phyloP scores from a whole-genome alignment of 2,329 filamentous ascomycete species.

The Colletotrichum falcatum region DNA sequence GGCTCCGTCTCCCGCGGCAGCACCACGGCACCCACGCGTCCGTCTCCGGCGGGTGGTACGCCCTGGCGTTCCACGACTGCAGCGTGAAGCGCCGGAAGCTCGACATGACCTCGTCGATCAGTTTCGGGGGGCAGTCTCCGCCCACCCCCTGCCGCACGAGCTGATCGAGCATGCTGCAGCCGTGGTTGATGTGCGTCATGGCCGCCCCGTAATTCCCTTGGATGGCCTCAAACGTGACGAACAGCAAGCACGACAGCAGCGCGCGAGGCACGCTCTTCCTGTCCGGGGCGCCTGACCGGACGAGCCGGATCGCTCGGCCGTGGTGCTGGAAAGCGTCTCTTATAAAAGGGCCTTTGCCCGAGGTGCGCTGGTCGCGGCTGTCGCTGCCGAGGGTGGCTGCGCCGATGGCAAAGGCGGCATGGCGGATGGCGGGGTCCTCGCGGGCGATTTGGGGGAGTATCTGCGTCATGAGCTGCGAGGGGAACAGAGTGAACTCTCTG shows the following conservation, averaged over 20 bases:
- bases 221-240: slow-evolving; percentile 56
- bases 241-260: slow-evolving; percentile 54
- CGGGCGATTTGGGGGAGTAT: slow-evolving; percentile 42
- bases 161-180: slow-evolving; percentile 38
- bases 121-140: slow-evolving; percentile 2
- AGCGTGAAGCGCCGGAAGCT: slow-evolving; percentile 35
- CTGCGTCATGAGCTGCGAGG: slow-evolving; percentile 28
- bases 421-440: slow-evolving; percentile 47
- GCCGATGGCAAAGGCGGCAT: slow-evolving; percentile 56
- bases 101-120: slow-evolving; percentile 21
- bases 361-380: slow-evolving; percentile 27
- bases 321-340: slow-evolving; percentile 27
- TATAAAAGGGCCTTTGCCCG: slow-evolving; percentile 12
- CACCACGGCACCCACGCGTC: slow-evolving; percentile 26
- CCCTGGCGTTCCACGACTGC: slow-evolving; percentile 36
- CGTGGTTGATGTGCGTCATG: slow-evolving; percentile 55
- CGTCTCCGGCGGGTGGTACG: slow-evolving; percentile 22
- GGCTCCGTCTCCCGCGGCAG: slow-evolving; percentile 15
- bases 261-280: not conserved
- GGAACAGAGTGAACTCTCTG: slow-evolving; percentile 23
- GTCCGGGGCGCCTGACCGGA: not conserved
- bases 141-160: not conserved
- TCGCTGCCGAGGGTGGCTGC: slow-evolving; percentile 42
- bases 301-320: slow-evolving; percentile 27
- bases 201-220: slow-evolving; percentile 55